A percentile compares a stretch with the other conserved stretches of the same genome.
Evolutionary conservation across 768 basidiomycete species (phyloP).

Genomic region (Xanthoconium purpureum): DNA sequence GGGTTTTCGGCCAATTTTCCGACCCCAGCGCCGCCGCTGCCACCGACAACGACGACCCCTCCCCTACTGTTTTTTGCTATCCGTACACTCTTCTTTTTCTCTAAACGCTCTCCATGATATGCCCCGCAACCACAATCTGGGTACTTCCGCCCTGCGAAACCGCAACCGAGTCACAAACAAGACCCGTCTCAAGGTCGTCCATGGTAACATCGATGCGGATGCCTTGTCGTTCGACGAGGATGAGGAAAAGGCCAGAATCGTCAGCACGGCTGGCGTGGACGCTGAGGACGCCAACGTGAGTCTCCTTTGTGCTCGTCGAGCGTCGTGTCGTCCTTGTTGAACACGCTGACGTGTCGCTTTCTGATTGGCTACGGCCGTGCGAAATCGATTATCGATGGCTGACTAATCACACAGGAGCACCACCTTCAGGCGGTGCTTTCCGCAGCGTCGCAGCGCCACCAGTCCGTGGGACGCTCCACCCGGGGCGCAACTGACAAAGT

Average conservation of each 20-base stretch:
- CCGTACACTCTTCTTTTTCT: conserved; percentile 40
- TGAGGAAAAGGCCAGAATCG: conserved; percentile 77
- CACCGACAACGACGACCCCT: conserved; percentile 44
- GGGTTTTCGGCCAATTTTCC: conserved; percentile 62
- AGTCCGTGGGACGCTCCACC: conserved; percentile 36
- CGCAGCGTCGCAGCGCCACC: conserved; percentile 50
- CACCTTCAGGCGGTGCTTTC: conserved; percentile 57
- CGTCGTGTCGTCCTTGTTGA: conserved; percentile 42
- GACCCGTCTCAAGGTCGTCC: conserved; percentile 81
- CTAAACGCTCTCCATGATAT: conserved; percentile 68
- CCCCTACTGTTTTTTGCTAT: conserved; percentile 26
- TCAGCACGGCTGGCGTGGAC: conserved; percentile 84
- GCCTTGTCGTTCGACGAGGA: conserved; percentile 80
- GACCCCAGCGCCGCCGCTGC: conserved; percentile 56
- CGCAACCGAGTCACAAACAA: conserved; percentile 92
- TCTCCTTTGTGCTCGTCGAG: conserved; percentile 36
- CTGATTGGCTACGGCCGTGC: conserved; percentile 47
- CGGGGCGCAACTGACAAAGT: conserved; percentile 33
- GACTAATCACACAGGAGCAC: conserved; percentile 53
- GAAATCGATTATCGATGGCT: conserved; percentile 52
- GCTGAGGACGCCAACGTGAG: conserved; percentile 93
- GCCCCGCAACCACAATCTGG: conserved; percentile 78
- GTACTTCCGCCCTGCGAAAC: conserved; percentile 76
- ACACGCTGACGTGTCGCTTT: conserved; percentile 38
- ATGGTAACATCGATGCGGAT: conserved; percentile 79